A percentile compares a stretch with the other conserved stretches of the same genome.
These are phyloP conservation scores for Inga leiocalycina DNA, from an alignment of 306 rosid species.

Conservation along the genomic window DNA sequence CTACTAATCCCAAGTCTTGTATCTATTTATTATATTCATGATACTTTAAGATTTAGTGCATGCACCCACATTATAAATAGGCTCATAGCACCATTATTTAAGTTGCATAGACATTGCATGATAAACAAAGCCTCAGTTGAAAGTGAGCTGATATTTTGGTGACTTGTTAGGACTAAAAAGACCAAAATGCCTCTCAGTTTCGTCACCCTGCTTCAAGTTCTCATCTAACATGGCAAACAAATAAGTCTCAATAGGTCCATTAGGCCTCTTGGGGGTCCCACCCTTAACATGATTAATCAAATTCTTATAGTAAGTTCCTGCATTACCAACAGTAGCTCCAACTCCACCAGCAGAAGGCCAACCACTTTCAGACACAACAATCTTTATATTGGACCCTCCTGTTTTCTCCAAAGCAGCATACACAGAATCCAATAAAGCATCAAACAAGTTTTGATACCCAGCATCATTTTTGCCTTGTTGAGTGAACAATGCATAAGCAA, in stretches of 20 bases:
- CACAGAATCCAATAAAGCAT: constrained; percentile 50
- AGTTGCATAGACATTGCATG: background rate
- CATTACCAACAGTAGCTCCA: constrained; percentile 42
- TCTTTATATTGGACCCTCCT: constrained; percentile 34
- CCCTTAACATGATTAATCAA: constrained; percentile 45
- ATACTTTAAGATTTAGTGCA: too few relatives aligned
- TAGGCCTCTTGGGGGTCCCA: constrained; percentile 55
- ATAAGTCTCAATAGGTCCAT: constrained; percentile 34
- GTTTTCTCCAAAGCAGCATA: constrained; percentile 63
- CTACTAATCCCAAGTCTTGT: too few relatives aligned
- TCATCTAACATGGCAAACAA: constrained; percentile 63
- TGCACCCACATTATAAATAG: too few relatives aligned
- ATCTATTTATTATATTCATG: too few relatives aligned
- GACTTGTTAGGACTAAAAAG: constrained; percentile 36
- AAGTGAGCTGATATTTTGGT: constrained; percentile 43
- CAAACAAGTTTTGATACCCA: constrained; percentile 57
- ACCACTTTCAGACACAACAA: constrained; percentile 69
- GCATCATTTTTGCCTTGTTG: constrained; percentile 34
- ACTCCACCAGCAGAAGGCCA: constrained; percentile 63
- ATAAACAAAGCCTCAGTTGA: background rate
- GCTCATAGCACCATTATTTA: too few relatives aligned
- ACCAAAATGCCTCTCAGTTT: constrained; percentile 47
- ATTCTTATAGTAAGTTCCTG: constrained; percentile 46
- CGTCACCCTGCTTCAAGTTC: constrained; percentile 19
- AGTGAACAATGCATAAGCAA: constrained; percentile 57